Evolutionary conservation across 345 rosid genomes (phyloP).

Genomic region (Aquilaria sinensis): DNA sequence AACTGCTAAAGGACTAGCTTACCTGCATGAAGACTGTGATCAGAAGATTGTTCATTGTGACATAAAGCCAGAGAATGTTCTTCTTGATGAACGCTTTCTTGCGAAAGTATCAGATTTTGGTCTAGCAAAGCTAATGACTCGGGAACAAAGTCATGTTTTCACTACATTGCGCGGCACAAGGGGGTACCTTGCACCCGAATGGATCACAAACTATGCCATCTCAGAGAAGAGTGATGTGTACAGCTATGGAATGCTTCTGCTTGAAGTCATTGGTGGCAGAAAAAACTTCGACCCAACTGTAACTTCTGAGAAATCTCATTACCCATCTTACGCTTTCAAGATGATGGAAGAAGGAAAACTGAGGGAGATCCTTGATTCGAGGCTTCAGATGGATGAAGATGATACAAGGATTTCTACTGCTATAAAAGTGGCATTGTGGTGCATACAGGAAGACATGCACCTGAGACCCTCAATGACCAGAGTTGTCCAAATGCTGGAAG

Average conservation of each 20-base stretch:
- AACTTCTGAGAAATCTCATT: conserved; percentile 71
- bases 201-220: conserved; percentile 92
- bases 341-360: conserved; percentile 88
- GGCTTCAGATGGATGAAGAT: conserved; percentile 30
- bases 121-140: conserved; percentile 81
- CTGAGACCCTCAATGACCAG: conserved; percentile 76
- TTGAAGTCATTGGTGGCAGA: conserved; percentile 86
- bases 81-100: conserved; percentile 62
- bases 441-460: conserved; percentile 85
- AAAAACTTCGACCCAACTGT: conserved; percentile 59
- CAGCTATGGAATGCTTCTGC: conserved; percentile 83
- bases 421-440: conserved; percentile 83
- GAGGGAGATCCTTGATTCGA: conserved; percentile 57
- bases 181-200: conserved; percentile 91
- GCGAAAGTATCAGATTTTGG: conserved; percentile 98
- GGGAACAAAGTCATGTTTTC: conserved; percentile 92
- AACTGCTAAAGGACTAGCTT: conserved; percentile 89
- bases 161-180: conserved; percentile 89
- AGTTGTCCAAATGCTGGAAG: conserved; percentile 97
- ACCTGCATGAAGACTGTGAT: conserved; percentile 88
- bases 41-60: conserved; percentile 81
- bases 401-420: conserved; percentile 49
- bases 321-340: conserved; percentile 84
- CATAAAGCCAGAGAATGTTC: conserved; percentile 90
- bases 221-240: conserved; percentile 94